A percentile compares a stretch with the other conserved stretches of the same genome.
These are phyloP conservation scores for Garcia nutans DNA, from an alignment of 345 rosid species.

Conservation along the genomic window DNA sequence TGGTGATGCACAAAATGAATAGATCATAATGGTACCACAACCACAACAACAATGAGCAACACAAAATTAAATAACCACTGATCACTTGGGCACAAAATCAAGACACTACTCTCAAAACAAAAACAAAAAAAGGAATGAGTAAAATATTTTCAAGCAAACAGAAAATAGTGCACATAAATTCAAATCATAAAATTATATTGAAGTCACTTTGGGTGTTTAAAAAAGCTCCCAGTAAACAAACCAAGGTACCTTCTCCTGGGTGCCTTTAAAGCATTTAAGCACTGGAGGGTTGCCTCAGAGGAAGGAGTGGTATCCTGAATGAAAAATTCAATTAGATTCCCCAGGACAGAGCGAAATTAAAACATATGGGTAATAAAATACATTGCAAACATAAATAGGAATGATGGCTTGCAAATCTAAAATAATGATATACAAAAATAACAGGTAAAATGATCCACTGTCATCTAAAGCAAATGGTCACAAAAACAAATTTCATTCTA, in stretches of 20 bases:
- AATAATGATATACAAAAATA: background rate
- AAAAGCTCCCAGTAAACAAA: constrained; percentile 64
- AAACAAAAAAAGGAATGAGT: too few species aligned
- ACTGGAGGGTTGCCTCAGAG: constrained; percentile 78
- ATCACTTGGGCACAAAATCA: background rate
- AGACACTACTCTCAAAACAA: background rate
- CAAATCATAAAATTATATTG: background rate
- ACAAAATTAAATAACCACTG: background rate
- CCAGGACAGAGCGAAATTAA: constrained; percentile 31
- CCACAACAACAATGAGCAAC: background rate
- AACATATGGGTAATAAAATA: constrained; percentile 11
- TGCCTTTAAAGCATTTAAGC: constrained; percentile 80
- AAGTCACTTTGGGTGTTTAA: constrained; percentile 28
- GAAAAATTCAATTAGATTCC: constrained; percentile 77
- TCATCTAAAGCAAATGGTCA: constrained; percentile 21
- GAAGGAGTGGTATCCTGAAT: constrained; percentile 77
- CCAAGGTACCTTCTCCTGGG: constrained; percentile 99
- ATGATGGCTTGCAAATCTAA: background rate
- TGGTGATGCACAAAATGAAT: background rate
- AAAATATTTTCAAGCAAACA: background rate
- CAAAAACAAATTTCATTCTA: constrained; percentile 13
- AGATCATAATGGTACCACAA: background rate
- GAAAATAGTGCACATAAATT: background rate
- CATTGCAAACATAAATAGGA: background rate
- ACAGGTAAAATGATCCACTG: constrained; percentile 23